These are phyloP conservation scores for Lactifluus piperatus DNA, from an alignment of 768 basidiomycete genomes.

Conservation along the genomic window DNA sequence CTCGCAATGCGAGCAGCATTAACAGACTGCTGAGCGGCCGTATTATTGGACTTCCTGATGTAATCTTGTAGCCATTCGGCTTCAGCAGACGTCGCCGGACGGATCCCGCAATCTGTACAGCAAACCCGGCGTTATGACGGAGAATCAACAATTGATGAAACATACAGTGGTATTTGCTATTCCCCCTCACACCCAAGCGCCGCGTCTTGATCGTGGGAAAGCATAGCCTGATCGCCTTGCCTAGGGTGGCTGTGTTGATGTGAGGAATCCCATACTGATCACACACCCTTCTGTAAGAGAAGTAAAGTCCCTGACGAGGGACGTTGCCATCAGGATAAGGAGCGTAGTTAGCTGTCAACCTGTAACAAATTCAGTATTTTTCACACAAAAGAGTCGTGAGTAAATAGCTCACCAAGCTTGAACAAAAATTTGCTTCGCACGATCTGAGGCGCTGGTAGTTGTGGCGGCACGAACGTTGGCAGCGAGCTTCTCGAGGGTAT, in stretches of 20 bases:
- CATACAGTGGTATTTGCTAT: constrained; percentile 94
- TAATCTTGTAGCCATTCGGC: constrained; percentile 90
- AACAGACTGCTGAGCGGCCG: constrained; percentile 63
- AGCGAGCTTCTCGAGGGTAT: constrained; percentile 77
- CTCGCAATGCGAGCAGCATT: constrained; percentile 67
- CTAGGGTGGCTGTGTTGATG: constrained; percentile 92
- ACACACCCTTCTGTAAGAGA: constrained; percentile 85
- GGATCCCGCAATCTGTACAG: constrained; percentile 77
- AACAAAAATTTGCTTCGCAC: constrained; percentile 88
- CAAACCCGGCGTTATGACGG: constrained; percentile 17
- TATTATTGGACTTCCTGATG: constrained; percentile 85
- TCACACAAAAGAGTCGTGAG: constrained; percentile 1
- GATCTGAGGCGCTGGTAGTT: constrained; percentile 83
- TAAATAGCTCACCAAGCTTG: constrained; percentile 65
- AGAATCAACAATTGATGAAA: constrained; percentile 28
- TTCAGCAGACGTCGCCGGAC: constrained; percentile 84
- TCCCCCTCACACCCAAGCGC: constrained; percentile 84
- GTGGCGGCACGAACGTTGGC: constrained; percentile 83
- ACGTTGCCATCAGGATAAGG: constrained; percentile 91
- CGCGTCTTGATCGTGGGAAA: constrained; percentile 95
- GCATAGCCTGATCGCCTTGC: constrained; percentile 88
- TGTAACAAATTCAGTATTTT: constrained; percentile 25
- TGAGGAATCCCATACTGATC: constrained; percentile 90
- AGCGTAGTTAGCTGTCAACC: constrained; percentile 84
- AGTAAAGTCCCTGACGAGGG: constrained; percentile 88